Evolutionary conservation across 768 basidiomycete genomes (phyloP).

Genomic region (Suillus bovinus): DNA sequence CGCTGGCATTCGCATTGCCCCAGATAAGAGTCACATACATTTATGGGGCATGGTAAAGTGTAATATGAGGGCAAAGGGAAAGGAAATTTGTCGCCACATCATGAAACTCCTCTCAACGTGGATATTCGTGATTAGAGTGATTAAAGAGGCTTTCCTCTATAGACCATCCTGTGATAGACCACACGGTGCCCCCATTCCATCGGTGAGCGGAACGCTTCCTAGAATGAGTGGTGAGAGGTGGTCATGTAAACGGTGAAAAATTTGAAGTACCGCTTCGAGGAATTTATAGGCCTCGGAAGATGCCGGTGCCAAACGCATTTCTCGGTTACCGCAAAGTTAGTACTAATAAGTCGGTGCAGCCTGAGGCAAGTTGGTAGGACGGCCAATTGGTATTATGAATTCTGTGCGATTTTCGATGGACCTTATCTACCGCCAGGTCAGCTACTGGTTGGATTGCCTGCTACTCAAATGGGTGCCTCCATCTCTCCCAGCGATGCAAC

Average conservation of each 20-base stretch:
- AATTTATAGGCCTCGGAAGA: conserved; percentile 6
- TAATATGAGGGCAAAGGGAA: not conserved
- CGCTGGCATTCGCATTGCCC: not conserved
- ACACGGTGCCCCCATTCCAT: conserved; percentile 46
- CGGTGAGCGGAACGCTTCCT: conserved; percentile 63
- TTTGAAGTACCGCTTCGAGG: not conserved
- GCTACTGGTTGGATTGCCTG: conserved; percentile 26
- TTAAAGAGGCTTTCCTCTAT: conserved; percentile 70
- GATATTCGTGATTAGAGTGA: conserved; percentile 73
- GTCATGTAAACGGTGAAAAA: conserved; percentile 42
- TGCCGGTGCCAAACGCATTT: too few species aligned
- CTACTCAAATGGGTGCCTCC: conserved; percentile 29
- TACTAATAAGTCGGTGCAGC: too few species aligned
- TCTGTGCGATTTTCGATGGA: conserved; percentile 8
- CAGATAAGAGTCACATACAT: not conserved
- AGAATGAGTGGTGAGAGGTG: conserved; percentile 45
- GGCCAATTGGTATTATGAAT: not conserved
- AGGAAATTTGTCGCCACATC: conserved; percentile 60
- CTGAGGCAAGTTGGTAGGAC: too few species aligned
- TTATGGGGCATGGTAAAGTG: not conserved
- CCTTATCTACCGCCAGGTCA: conserved; percentile 4
- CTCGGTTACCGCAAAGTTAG: too few species aligned
- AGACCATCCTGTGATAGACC: conserved; percentile 41
- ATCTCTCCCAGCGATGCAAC: conserved; percentile 59
- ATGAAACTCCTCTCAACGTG: conserved; percentile 89